These are phyloP conservation scores for Leptomonas seymouri DNA, from an alignment of 208 protist species.

Conservation along the genomic window DNA sequence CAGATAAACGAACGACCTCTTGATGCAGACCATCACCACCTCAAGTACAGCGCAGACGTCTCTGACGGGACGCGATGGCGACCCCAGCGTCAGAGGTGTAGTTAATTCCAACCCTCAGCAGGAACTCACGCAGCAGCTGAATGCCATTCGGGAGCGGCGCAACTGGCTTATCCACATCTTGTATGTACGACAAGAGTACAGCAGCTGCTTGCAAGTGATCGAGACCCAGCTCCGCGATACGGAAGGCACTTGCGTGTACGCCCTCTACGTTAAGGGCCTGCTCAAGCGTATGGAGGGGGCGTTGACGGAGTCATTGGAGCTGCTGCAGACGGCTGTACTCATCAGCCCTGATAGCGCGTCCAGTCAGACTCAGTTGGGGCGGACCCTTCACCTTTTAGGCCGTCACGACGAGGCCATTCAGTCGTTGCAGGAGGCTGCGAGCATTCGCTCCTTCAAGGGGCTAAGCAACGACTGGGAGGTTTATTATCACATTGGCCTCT, in stretches of 20 bases:
- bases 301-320: conserved; percentile 93
- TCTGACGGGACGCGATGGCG: neutral
- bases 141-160: conserved; percentile 72
- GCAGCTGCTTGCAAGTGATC: conserved; percentile 85
- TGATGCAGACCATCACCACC: conserved; percentile 8
- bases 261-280: conserved; percentile 93
- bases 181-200: conserved; percentile 91
- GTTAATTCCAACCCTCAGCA: conserved; percentile 7
- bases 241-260: conserved; percentile 87
- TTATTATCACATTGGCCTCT: conserved; percentile 93
- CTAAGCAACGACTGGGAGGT: conserved; percentile 91
- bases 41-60: neutral
- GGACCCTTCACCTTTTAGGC: conserved; percentile 92
- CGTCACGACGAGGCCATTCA: conserved; percentile 91
- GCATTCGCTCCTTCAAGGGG: conserved; percentile 38
- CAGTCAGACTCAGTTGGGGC: conserved; percentile 94
- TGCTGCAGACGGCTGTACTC: conserved; percentile 91
- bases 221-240: conserved; percentile 87
- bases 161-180: conserved; percentile 96
- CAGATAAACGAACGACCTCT: neutral
- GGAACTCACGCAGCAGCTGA: conserved; percentile 28
- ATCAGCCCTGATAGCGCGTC: conserved; percentile 90
- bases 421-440: conserved; percentile 86
- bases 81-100: neutral
- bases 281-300: conserved; percentile 91